These are phyloP conservation scores for Trichoderma aggressivum DNA, from an alignment of 2,329 filamentous ascomycete genomes.

Conservation along the genomic window DNA sequence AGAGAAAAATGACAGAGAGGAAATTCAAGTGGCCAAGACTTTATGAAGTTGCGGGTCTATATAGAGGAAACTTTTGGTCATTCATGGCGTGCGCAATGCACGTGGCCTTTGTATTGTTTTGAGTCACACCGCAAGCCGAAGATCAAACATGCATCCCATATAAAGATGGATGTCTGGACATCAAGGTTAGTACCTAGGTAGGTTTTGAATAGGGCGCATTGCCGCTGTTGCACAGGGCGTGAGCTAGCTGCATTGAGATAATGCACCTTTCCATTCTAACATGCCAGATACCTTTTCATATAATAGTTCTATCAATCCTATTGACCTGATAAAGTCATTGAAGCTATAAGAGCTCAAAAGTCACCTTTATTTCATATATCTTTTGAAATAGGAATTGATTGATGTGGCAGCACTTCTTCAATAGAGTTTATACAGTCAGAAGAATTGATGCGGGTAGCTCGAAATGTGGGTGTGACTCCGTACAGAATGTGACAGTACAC, in stretches of 20 bases:
- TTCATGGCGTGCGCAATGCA: not conserved
- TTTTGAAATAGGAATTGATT: not conserved
- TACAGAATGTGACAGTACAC: not conserved
- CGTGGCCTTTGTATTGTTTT: not conserved
- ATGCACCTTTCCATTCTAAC: not conserved
- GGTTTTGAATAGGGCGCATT: not conserved
- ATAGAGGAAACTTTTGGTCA: not conserved
- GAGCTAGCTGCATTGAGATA: not conserved
- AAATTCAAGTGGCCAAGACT: not conserved
- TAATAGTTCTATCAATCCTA: not conserved
- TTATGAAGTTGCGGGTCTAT: constrained; percentile 3
- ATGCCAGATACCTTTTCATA: not conserved
- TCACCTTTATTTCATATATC: not conserved
- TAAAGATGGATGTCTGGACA: too few relatives aligned
- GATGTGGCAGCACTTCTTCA: not conserved
- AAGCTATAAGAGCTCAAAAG: not conserved
- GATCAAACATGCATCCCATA: too few relatives aligned
- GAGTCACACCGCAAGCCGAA: not conserved
- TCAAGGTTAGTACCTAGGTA: too few relatives aligned
- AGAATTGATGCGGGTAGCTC: not conserved
- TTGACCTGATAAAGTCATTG: not conserved
- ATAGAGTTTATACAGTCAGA: not conserved
- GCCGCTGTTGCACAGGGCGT: not conserved
- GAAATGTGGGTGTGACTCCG: not conserved
- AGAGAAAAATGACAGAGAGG: not conserved